Conservation (phyloP, 2,329 filamentous ascomycete species). For the Trichoderma brevicompactum region DNA sequence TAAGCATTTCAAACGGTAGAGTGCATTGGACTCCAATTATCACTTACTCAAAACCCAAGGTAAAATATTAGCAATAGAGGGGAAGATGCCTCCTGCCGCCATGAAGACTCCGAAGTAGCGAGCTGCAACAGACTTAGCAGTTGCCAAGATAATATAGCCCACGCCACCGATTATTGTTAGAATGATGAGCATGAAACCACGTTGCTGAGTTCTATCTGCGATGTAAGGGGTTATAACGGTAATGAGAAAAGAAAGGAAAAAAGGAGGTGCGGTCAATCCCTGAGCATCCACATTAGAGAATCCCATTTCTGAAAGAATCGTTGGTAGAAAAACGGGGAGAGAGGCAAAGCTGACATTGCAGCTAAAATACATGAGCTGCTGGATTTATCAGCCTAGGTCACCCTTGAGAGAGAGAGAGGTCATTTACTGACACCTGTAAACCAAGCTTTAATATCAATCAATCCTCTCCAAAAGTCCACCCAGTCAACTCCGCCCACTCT, state of each 20-base stretch:
- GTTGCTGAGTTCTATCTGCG: constrained; percentile 43
- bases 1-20: neutral
- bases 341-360: constrained; percentile 46
- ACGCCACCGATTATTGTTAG: constrained; percentile 34
- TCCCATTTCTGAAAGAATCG: constrained; percentile 47
- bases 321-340: constrained; percentile 48
- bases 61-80: constrained; percentile 34
- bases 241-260: constrained; percentile 46
- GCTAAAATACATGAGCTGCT: constrained; percentile 46
- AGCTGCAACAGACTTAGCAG: constrained; percentile 35
- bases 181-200: constrained; percentile 43
- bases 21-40: too few species aligned
- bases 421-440: constrained; percentile 28
- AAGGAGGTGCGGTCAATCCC: constrained; percentile 48
- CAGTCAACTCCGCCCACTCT: constrained; percentile 32
- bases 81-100: constrained; percentile 42
- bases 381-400: constrained; percentile 33
- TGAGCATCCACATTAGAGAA: constrained; percentile 46
- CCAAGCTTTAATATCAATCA: constrained; percentile 42
- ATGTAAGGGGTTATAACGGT: constrained; percentile 39
- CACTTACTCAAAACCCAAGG: constrained; percentile 32
- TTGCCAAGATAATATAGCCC: constrained; percentile 40
- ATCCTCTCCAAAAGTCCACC: constrained; percentile 41
- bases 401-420: too few species aligned
- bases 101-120: constrained; percentile 47